Percentiles rank a stretch among this genome's conserved stretches.
Conservation (phyloP, 2,329 filamentous ascomycete species). For the Ophiobolus disseminans region DNA sequence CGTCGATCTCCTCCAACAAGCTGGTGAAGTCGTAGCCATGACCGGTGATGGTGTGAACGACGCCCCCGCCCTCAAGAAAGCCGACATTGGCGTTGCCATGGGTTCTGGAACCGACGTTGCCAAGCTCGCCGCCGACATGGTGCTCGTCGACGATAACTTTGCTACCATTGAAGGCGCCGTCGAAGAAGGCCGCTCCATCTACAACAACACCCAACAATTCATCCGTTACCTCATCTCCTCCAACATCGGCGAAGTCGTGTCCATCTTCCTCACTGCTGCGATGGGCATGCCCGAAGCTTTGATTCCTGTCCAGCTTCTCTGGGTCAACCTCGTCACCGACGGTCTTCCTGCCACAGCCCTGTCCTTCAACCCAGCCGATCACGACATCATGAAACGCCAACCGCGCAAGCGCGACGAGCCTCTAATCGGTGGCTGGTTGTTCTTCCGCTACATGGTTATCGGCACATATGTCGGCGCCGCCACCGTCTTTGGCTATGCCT, state of each 20-base stretch:
- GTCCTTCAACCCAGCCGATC: conserved; percentile 97
- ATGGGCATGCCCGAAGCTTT: conserved; percentile 97
- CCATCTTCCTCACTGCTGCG: conserved; percentile 96
- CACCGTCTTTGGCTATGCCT: conserved; percentile 97
- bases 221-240: conserved; percentile 99
- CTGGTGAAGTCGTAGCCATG: conserved; percentile 97
- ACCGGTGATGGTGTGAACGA: conserved; percentile 99
- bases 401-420: conserved; percentile 92
- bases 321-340: conserved; percentile 98
- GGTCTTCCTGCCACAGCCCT: conserved; percentile 94
- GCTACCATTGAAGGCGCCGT: conserved; percentile 96
- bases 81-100: conserved; percentile 99
- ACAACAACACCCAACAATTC: conserved; percentile 99
- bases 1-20: conserved; percentile 91
- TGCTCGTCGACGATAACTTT: conserved; percentile 98
- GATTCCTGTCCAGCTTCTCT: conserved; percentile 95
- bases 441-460: conserved; percentile 96
- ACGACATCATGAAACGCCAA: conserved; percentile 94
- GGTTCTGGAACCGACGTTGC: conserved; percentile 96
- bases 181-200: conserved; percentile 96
- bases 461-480: conserved; percentile 93
- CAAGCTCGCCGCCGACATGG: conserved; percentile 97
- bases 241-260: conserved; percentile 98
- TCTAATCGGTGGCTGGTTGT: conserved; percentile 93
- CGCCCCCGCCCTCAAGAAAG: conserved; percentile 95